These are phyloP conservation scores for Tulasnella sp. DNA, from an alignment of 768 basidiomycete genomes.

Conservation along the genomic window DNA sequence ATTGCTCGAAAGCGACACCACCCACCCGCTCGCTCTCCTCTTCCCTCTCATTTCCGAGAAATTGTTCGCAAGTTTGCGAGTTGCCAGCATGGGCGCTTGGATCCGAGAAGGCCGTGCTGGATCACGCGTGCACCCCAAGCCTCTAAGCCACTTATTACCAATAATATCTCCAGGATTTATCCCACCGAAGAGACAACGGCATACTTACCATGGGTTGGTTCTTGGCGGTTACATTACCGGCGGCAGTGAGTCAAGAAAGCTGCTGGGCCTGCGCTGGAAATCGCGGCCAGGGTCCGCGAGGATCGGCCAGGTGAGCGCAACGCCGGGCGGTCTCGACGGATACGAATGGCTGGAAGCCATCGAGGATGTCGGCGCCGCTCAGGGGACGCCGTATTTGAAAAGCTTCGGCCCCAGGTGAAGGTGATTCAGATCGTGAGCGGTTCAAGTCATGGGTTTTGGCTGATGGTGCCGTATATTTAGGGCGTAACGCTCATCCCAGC, in stretches of 20 bases:
- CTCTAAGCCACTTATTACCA: background rate
- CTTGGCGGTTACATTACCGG: background rate
- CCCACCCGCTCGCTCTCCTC: background rate
- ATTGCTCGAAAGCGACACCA: background rate
- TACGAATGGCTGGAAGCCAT: background rate
- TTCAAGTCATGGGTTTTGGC: background rate
- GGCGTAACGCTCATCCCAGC: background rate
- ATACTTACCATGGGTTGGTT: background rate
- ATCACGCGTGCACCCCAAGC: background rate
- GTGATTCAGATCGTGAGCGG: background rate
- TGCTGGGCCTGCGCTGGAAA: background rate
- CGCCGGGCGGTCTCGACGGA: background rate
- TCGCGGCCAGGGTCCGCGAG: background rate
- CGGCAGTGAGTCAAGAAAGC: background rate
- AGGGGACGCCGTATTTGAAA: conserved; percentile 3
- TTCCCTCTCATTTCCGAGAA: background rate
- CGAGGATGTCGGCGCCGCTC: background rate
- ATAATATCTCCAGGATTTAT: background rate
- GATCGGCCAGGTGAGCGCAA: background rate
- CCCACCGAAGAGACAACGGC: background rate
- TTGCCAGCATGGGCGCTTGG: background rate
- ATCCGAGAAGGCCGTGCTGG: background rate
- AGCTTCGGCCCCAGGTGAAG: background rate
- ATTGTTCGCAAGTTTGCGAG: no score
- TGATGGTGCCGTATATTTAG: background rate